Conservation (phyloP, 2,329 filamentous ascomycete genomes). For the Chaetomium olivaceum region DNA sequence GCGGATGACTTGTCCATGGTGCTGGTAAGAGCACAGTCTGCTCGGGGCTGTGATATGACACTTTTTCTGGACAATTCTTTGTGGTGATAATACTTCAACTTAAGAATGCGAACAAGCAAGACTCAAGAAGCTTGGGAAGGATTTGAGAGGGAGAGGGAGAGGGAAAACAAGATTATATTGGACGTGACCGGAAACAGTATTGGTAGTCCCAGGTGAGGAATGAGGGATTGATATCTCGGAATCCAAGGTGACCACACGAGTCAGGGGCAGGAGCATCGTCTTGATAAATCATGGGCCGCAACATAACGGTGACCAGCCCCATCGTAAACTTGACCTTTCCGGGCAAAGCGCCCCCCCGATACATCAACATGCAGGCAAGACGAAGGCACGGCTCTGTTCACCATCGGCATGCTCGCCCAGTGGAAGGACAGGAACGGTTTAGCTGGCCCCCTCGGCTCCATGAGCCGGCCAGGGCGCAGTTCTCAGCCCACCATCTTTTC, state of each 20-base stretch:
- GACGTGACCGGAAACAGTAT: background rate
- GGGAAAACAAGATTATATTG: background rate
- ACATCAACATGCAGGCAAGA: conserved; percentile 9
- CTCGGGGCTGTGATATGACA: background rate
- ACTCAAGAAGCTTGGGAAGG: background rate
- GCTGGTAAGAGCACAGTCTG: background rate
- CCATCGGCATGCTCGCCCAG: background rate
- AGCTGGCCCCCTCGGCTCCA: conserved; percentile 4
- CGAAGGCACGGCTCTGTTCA: background rate
- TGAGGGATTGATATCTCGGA: background rate
- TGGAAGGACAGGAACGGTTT: background rate
- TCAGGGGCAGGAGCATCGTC: conserved; percentile 10
- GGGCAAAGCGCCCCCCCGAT: conserved; percentile 11
- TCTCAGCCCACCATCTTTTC: conserved; percentile 20
- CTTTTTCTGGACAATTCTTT: background rate
- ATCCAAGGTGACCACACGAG: background rate
- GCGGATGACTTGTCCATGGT: conserved; percentile 25
- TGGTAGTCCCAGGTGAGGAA: background rate
- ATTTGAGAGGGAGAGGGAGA: background rate
- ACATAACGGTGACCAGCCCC: background rate
- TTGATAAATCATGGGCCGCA: conserved; percentile 14
- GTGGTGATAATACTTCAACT: background rate
- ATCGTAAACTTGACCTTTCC: conserved; percentile 19
- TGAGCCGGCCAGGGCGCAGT: conserved; percentile 27
- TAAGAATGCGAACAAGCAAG: background rate